Evolutionary conservation across 371 early-diverging fungal species (phyloP), one percentile per base, ranked within the genome.

Genomic region (Apophysomyces variabilis): DNA sequence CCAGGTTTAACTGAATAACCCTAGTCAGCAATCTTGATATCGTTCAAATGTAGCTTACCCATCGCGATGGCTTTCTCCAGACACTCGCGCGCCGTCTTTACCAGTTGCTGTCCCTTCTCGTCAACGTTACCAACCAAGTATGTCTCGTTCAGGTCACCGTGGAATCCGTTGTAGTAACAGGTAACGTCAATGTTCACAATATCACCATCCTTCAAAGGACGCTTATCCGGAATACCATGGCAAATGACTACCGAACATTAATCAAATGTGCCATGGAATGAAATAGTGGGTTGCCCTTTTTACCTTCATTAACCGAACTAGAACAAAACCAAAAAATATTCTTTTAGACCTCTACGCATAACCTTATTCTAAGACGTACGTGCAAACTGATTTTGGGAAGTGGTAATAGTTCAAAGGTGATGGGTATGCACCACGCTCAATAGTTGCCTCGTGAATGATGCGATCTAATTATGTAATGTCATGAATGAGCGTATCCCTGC

Each of bases 361-460:
- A 58, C 16, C 7, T 21, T 35, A 41, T 16, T 16, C 21, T 57
- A 16, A 44, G 7, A 90, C 87, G 75, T 90, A 91, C 68, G 94
- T 96, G 87, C 97, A 97, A 71, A 91, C 87, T 13, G 96, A 92
- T 70, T 94, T 94, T 14, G 97, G 96, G 73, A 95, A 97, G 18
- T 90, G 85, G 74, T 92, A 86, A 83, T 97, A 97, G 85, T 97
- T 96, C 62, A 97, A 80, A 37, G 97, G 95, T 0, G 97, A 97
- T 38, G 99, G 99, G 75, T 99, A 99, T 7, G 89, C 89, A 39
- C 88, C 86, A 38, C 94, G 89, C 65, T 89, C 90, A 63, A 98
- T 87, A 36, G 90, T 90, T 35, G 93, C 96, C 65, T 91, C 90
- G 72, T 97, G 97, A 26, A 96, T 87, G 60, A 92, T 87, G 35